Conservation (phyloP, 441 rosid species). For the Bocquillonia castaneifolia region DNA sequence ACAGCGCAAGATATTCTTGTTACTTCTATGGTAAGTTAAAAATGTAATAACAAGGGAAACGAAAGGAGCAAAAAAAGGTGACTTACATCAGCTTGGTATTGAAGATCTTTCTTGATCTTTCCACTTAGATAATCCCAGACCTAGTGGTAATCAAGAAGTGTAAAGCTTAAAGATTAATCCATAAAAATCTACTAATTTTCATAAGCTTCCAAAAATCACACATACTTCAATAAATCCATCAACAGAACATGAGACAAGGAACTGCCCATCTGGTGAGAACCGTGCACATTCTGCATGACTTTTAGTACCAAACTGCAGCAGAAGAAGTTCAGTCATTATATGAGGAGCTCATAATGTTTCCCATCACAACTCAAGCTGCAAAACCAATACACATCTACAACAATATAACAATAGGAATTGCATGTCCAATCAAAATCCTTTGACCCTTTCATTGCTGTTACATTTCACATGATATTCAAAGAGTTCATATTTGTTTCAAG, state of each 20-base stretch:
- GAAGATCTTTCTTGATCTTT: slow-evolving; percentile 97
- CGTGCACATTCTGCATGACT: slow-evolving; percentile 53
- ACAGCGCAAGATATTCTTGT: neutral
- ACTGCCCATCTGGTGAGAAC: slow-evolving; percentile 97
- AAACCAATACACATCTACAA: neutral
- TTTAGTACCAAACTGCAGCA: slow-evolving; percentile 62
- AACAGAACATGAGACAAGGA: slow-evolving; percentile 91
- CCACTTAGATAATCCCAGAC: slow-evolving; percentile 99
- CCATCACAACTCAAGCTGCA: neutral
- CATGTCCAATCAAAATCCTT: neutral
- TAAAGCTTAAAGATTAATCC: slow-evolving; percentile 21
- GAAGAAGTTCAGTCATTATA: neutral
- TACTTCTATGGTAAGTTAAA: slow-evolving; percentile 3
- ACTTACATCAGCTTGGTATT: slow-evolving; percentile 95
- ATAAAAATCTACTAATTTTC: slow-evolving; percentile 9
- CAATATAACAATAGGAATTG: neutral
- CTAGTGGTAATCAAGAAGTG: slow-evolving; percentile 35
- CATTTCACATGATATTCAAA: neutral
- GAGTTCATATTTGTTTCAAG: neutral
- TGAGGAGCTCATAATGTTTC: neutral
- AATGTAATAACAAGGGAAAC: slow-evolving; percentile 8
- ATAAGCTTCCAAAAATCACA: neutral
- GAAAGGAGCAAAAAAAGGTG: neutral
- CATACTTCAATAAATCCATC: slow-evolving; percentile 98
- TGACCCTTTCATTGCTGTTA: slow-evolving; percentile 3